Evolutionary conservation across 768 basidiomycete species (phyloP), one percentile per base, ranked within the genome.

Genomic region (Tricholoma sp.): DNA sequence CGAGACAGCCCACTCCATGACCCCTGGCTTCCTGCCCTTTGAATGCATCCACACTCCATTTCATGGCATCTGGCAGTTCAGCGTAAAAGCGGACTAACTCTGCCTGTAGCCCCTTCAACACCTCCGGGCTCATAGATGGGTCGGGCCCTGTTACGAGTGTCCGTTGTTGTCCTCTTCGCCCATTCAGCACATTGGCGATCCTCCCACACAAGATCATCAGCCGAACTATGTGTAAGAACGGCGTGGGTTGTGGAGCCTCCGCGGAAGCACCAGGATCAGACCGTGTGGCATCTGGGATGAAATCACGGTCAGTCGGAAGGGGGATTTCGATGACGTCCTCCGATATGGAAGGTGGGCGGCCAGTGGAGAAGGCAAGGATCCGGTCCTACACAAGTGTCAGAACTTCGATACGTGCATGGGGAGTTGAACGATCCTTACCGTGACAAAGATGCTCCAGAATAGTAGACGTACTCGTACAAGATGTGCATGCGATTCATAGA

Each of bases 291-390:
- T 58, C 59, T 9, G 59, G 51, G 37, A 55, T 36, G 18, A 61
- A 61, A 28, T 61, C 59, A 12, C 58, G 57, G 48, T 61, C 59
- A n/a, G 17, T 52, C 8, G 59, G 59, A 44, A 61, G 59, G 24
- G 59, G 59, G n/a, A 61, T 57, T 20, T 61, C 59, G n/a, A 61
- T 61, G 24, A 61, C 52, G 33, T 61, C 54, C 13, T 61, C 59
- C 18, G 59, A 52, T 36, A 61, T 61, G 37, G 59, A 55, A 10
- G 59, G 59, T 13, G 53, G 56, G 17, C 54, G 50, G 8, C 59
- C 59, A 18, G 56, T 58, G 37, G 51, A 58, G 47, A 61, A 61
- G 8, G 59, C 53, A 13, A 61, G 41, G 36, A 61, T 58, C 4
- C 59, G 57, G 39, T 61, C 59, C 59, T 36, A n/a, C 10, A 4